Evolutionary conservation across 768 basidiomycete genomes (phyloP), one percentile per base, ranked within the genome.

Genomic region (Wakefieldia striispora): DNA sequence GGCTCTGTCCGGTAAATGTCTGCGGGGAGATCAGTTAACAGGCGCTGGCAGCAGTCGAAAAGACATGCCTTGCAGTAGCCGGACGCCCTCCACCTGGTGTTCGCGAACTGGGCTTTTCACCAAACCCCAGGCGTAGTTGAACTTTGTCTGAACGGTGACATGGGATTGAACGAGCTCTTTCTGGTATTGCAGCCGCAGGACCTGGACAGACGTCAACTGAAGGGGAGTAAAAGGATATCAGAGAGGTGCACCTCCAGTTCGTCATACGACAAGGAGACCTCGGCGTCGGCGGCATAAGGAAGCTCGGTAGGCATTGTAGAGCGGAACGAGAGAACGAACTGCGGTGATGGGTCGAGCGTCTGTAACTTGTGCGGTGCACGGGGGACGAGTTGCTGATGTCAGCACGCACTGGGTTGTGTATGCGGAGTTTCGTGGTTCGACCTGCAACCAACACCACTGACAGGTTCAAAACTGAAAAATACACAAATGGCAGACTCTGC

Each of bases 61-160:
- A 60, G 71, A 52, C 43, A 19, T 60, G 85, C 95, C 95, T 82
- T 95, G 93, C 47, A 99, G 74, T 39, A 98, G 65, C 55, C 83
- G 82, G 41, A 98, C 92, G 19, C 97, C 97, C 63, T 97, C 90
- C 0, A 88, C 89, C 63, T 98, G 94, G 60, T 97, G 80, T 26
- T 90, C 86, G 36, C 81, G 79, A 58, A 81, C 69, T 12, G 88
- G 89, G 60, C 90, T 91, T 75, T 98, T 98, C 45, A 98, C 91
- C 27, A 95, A 76, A 3, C 95, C 95, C 95, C 95, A 97, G 35
- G 91, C 83, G 69, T 88, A 95, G 73, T 98, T 98, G 76, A 99
- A 99, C 67, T 92, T 95, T 35, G 94, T 95, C 72, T 99, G 97
- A 7, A 86, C 80, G 10, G 91, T 92, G 50, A 97, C 80, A 68